phyloP scores from a whole-genome alignment of 176 grass and related monocot genomes.

The Triticum monococcum region DNA sequence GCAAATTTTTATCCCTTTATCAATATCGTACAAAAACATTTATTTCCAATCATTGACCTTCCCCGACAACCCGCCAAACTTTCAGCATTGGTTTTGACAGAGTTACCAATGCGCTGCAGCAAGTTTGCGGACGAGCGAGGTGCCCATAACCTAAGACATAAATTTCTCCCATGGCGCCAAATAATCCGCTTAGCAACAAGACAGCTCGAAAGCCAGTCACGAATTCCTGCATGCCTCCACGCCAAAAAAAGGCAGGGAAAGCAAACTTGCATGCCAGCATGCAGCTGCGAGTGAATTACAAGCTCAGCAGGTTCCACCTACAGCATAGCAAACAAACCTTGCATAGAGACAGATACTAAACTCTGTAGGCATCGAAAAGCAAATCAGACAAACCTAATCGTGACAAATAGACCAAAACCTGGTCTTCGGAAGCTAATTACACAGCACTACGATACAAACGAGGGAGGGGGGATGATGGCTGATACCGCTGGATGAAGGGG shows the following conservation, averaged over 20 bases:
- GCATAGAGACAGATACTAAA: neutral
- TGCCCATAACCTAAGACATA: neutral
- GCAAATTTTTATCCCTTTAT: neutral
- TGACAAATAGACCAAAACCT: neutral
- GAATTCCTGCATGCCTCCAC: neutral
- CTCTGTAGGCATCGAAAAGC: neutral
- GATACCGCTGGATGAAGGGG: conserved; percentile 9
- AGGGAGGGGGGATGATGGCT: neutral
- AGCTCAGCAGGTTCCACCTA: neutral
- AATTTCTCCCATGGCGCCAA: neutral
- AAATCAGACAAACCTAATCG: neutral
- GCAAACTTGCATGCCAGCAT: conserved; percentile 5
- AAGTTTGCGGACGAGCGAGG: neutral
- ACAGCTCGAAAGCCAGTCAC: neutral
- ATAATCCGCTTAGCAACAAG: neutral
- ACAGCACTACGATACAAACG: neutral
- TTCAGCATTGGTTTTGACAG: neutral
- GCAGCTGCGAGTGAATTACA: neutral
- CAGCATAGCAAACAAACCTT: neutral
- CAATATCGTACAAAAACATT: neutral
- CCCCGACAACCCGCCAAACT: neutral
- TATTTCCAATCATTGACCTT: neutral
- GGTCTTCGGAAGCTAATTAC: neutral
- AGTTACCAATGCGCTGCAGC: neutral
- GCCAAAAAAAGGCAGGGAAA: neutral